phyloP scores from a whole-genome alignment of 306 rosid genomes.

The Ochetophila trinervis region DNA sequence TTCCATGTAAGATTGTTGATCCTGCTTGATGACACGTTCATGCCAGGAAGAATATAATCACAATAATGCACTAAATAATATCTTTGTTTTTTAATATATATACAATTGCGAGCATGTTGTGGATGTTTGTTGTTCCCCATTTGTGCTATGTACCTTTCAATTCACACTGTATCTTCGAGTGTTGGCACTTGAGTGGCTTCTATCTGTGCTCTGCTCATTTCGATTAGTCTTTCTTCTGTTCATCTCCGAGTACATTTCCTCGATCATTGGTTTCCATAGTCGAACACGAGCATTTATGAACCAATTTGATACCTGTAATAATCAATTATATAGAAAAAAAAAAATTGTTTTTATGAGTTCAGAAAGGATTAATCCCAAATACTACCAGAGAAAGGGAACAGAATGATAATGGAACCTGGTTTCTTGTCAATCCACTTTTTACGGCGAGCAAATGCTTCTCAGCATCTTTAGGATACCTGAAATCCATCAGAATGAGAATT shows the following conservation, averaged over 20 bases:
- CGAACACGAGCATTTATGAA: constrained; percentile 92
- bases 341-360: neutral
- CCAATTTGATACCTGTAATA: constrained; percentile 82
- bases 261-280: constrained; percentile 95
- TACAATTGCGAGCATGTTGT: neutral
- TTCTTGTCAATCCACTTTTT: constrained; percentile 90
- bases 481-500: constrained; percentile 14
- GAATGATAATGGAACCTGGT: constrained; percentile 46
- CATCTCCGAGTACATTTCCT: constrained; percentile 94
- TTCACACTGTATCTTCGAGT: constrained; percentile 39
- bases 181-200: constrained; percentile 34
- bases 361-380: neutral
- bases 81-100: neutral
- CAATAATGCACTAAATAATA: neutral
- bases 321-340: neutral
- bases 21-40: too few relatives aligned
- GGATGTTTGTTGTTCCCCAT: constrained; percentile 6
- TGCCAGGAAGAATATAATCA: neutral
- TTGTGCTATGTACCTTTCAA: constrained; percentile 16
- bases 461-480: constrained; percentile 96
- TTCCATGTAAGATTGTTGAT: too few relatives aligned
- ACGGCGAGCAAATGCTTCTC: constrained; percentile 93
- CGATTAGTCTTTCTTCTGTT: constrained; percentile 52
- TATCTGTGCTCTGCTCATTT: constrained; percentile 32
- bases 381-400: neutral